These are phyloP conservation scores for Carex parvula DNA, from an alignment of 176 grass and related monocot genomes.

Conservation along the genomic window DNA sequence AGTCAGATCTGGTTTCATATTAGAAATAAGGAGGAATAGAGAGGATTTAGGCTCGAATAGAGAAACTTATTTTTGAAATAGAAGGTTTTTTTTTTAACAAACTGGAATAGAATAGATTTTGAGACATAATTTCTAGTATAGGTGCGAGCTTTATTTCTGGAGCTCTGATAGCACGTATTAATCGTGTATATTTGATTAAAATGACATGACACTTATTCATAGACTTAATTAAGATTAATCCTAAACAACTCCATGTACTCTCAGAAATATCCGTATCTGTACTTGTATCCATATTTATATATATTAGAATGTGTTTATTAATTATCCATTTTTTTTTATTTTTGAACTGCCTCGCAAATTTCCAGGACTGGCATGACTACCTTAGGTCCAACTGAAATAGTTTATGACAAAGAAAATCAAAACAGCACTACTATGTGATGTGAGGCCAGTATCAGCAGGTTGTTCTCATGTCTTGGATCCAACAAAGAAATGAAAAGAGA, in stretches of 20 bases:
- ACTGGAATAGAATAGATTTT: no score
- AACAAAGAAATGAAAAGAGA: constrained; percentile 14
- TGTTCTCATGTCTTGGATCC: not conserved
- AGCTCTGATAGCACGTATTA: no score
- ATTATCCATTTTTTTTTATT: not conserved
- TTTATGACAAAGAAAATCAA: not conserved
- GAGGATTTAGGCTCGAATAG: no score
- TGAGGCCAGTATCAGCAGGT: not conserved
- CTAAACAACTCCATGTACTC: not conserved
- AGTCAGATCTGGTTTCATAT: no score
- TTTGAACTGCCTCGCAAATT: not conserved
- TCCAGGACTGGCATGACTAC: not conserved
- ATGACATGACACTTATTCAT: no score
- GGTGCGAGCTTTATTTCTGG: no score
- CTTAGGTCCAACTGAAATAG: not conserved
- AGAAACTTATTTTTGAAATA: no score
- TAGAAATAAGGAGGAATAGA: no score
- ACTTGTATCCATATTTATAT: not conserved
- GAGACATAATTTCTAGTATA: no score
- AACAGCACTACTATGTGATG: constrained; percentile 2
- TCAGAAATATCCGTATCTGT: not conserved
- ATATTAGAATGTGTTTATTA: not conserved
- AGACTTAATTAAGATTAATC: no score
- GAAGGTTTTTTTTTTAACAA: no score
- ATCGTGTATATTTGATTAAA: no score